phyloP scores from a whole-genome alignment of 495 filamentous ascomycete species.

The Penicillium salamii region DNA sequence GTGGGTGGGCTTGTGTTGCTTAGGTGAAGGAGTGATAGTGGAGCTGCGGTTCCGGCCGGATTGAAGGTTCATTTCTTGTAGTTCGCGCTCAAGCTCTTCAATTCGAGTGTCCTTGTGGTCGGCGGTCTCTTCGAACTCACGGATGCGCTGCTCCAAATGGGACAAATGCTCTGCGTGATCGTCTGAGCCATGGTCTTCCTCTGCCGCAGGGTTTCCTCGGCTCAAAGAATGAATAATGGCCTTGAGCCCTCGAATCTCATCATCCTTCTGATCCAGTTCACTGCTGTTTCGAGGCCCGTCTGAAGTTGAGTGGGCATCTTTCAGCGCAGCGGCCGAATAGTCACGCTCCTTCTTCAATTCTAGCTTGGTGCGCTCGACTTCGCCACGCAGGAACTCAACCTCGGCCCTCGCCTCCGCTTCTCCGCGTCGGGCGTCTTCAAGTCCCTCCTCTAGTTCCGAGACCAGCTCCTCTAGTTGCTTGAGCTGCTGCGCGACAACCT shows the following conservation, averaged over 20 bases:
- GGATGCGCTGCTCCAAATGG: slow-evolving; percentile 69
- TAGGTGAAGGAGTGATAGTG: slow-evolving; percentile 40
- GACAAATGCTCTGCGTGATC: slow-evolving; percentile 35
- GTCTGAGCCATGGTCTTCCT: slow-evolving; percentile 19
- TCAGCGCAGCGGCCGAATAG: slow-evolving; percentile 67
- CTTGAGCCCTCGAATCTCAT: slow-evolving; percentile 94
- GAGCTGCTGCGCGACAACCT: slow-evolving; percentile 82
- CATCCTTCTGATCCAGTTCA: slow-evolving; percentile 90
- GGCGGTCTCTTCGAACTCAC: slow-evolving; percentile 66
- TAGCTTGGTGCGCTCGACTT: slow-evolving; percentile 89
- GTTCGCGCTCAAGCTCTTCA: slow-evolving; percentile 86
- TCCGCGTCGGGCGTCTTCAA: slow-evolving; percentile 93
- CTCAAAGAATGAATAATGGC: slow-evolving; percentile 96
- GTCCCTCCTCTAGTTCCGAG: slow-evolving; percentile 91
- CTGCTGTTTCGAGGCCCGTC: slow-evolving; percentile 52
- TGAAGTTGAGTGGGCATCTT: slow-evolving; percentile 49
- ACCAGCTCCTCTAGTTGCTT: slow-evolving; percentile 96
- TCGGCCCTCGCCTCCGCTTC: slow-evolving; percentile 96
- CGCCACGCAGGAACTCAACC: slow-evolving; percentile 92
- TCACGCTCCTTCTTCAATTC: slow-evolving; percentile 90
- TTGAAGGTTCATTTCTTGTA: slow-evolving; percentile 57
- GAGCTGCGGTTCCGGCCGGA: slow-evolving; percentile 37
- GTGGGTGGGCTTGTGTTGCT: slow-evolving; percentile 38
- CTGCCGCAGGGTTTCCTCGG: slow-evolving; percentile 54
- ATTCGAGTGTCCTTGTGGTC: slow-evolving; percentile 73